Evolutionary conservation across 140 eudicot genomes (phyloP), one percentile per base, ranked within the genome.

Genomic region (Oenanthe javanica): DNA sequence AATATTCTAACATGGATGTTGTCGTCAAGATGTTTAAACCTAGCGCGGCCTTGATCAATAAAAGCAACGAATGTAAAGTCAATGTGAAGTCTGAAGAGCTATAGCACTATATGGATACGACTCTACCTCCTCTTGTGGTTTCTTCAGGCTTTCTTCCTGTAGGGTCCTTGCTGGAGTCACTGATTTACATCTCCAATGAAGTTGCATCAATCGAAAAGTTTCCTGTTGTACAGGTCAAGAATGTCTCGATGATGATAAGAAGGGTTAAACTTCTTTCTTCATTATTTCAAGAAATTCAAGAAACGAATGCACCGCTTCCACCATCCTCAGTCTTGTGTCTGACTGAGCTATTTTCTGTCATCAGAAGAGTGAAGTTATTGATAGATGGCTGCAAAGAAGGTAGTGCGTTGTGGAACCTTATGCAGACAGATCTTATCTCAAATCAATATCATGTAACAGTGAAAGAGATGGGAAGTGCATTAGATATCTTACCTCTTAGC

Each of bases 261-360:
- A 88, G 94, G 85, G 87, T 89, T 57, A 89, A 85, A 25, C 88
- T 91, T 75, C 98, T 93, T 59, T 86, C 94, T 54, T 87, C 94
- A 45, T 80, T 93, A 85, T 91, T 90, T 71, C 90, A 89, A 77
- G 96, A 93, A 79, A 85, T 91, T 82, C 92, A 86, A 80, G 91
- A 91, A 83, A 82, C 89, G 36, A 86, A 85, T 76, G 86, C 72
- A 67, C 90, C 88, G 25, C 96, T 90, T 76, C 98, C 96, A 23
- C 94, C 98, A 40, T 93, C 98, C 48, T 85, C 94, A 31, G 86
- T 93, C 77, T 75, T 93, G 84, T 93, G 98, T 79, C 87, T 91
- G 38, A 88, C 91, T 0, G 98, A 93, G 89, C 92, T 91, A 45
- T 86, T 86, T 77, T 87, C 91, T 0, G 87, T 89, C 42, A 86